Evolutionary conservation across 768 basidiomycete species (phyloP), one percentile per base, ranked within the genome.

Genomic region (Agrocybe chaxingu): DNA sequence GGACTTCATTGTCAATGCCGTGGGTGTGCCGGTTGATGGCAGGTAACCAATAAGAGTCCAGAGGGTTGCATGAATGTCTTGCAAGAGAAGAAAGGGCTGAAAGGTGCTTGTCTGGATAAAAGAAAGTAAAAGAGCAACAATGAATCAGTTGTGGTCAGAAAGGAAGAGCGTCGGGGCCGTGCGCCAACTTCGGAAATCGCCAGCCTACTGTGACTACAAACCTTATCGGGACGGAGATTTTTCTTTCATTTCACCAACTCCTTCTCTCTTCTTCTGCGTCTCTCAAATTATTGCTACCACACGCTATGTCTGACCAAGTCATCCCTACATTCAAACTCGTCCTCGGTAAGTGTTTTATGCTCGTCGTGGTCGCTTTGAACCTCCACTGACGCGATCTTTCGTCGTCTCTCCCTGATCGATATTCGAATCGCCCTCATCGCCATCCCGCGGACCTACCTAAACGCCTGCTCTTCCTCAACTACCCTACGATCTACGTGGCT

Each of bases 251-350:
- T 51, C 62, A 60, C 53, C 61, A 62, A 57, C 62, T 66, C 58
- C 52, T 55, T 51, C 50, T 52, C 59, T 58, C 54, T 58, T 24
- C 55, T 59, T 57, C 56, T 61, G 53, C 56, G 52, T 62, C 46
- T 52, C 53, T 52, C 58, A 48, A 39, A 53, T 58, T 57, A 55
- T 51, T 51, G 49, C 53, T 59, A 58, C 56, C 51, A 11, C 38
- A 48, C 47, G 56, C 60, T 56, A 86, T 83, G 78, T 29, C 82
- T 58, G 66, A 70, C 41, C 55, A 57, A 18, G 57, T 53, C 31
- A 74, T 95, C 59, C 94, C 97, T 34, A 92, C 93, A 51, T 99
- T 98, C 81, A 99, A 99, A 75, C 92, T 99, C 69, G 96, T 98
- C 54, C 91, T 98, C 58, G 95, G 95, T 95, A 67, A 65, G 89